phyloP scores from a whole-genome alignment of 805 yeast genomes.

The Candida dajiaensis region DNA sequence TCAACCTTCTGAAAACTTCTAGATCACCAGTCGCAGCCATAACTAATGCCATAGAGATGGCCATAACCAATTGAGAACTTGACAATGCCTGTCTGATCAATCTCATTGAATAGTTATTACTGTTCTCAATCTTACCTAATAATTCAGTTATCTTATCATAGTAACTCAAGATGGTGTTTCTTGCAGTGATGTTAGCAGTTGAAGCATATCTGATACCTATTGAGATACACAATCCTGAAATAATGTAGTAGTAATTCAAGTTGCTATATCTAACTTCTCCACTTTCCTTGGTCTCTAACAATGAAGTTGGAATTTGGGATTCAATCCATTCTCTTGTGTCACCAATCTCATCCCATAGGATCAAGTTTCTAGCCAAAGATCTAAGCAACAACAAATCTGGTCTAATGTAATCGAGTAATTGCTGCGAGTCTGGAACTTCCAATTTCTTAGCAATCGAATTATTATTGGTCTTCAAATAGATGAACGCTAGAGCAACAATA shows the following conservation, averaged over 20 bases:
- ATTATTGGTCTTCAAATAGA: slow-evolving; percentile 65
- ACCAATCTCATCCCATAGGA: slow-evolving; percentile 20
- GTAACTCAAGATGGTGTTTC: slow-evolving; percentile 47
- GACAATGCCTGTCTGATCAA: slow-evolving; percentile 49
- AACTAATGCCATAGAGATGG: slow-evolving; percentile 61
- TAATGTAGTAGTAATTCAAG: slow-evolving; percentile 52
- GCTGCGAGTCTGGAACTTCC: slow-evolving; percentile 52
- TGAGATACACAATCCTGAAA: slow-evolving; percentile 72
- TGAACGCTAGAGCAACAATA: slow-evolving; percentile 65
- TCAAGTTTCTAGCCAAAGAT: slow-evolving; percentile 38
- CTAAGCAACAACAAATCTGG: slow-evolving; percentile 72
- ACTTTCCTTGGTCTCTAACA: slow-evolving; percentile 24
- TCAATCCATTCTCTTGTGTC: slow-evolving; percentile 17
- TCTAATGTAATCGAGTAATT: slow-evolving; percentile 56
- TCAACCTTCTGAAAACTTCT: slow-evolving; percentile 63
- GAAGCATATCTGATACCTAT: slow-evolving; percentile 78
- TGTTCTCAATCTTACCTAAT: slow-evolving; percentile 5
- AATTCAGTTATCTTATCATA: slow-evolving; percentile 15
- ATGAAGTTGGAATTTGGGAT: slow-evolving; percentile 48
- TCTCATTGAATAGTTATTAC: slow-evolving; percentile 48
- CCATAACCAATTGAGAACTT: slow-evolving; percentile 51
- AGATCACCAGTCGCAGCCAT: slow-evolving; percentile 94
- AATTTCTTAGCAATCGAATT: slow-evolving; percentile 53
- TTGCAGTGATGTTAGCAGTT: slow-evolving; percentile 45
- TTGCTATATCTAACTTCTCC: slow-evolving; percentile 27